Evolutionary conservation across 768 basidiomycete genomes (phyloP).

Genomic region (Collybiopsis luxurians): DNA sequence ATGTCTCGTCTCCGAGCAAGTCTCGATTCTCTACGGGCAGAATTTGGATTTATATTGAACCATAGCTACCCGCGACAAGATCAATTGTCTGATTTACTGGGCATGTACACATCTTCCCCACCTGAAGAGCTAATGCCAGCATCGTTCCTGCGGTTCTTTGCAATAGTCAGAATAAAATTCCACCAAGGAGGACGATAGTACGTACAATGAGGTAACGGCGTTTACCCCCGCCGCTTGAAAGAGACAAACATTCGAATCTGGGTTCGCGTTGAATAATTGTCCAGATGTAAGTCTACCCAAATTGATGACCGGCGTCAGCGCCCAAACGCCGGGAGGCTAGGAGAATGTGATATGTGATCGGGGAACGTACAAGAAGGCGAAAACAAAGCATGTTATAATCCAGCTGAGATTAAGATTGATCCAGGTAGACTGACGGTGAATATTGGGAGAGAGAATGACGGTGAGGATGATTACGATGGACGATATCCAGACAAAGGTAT

Average conservation of each 20-base stretch:
- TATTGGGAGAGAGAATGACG: constrained; percentile 1
- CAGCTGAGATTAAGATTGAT: constrained; percentile 14
- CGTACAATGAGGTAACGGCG: constrained; percentile 8
- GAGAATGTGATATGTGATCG: too few relatives aligned
- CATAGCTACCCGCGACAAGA: constrained; percentile 4
- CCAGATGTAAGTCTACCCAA: constrained; percentile 9
- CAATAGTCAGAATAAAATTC: too few relatives aligned
- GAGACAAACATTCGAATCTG: constrained; percentile 8
- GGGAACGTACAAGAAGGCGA: constrained; percentile 7
- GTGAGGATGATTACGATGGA: constrained; percentile 3
- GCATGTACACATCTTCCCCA: neutral
- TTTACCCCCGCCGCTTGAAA: constrained; percentile 8
- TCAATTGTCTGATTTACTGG: neutral
- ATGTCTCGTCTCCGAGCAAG: neutral
- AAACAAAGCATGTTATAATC: constrained; percentile 11
- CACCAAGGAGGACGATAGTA: neutral
- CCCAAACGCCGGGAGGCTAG: neutral
- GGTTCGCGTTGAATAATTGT: constrained; percentile 6
- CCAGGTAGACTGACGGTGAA: constrained; percentile 11
- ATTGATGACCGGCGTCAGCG: too few relatives aligned
- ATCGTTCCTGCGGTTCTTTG: constrained; percentile 12
- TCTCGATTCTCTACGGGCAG: neutral
- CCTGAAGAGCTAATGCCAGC: constrained; percentile 9
- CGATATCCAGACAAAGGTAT: constrained; percentile 9
- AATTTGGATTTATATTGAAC: neutral